A percentile compares a stretch with the other conserved stretches of the same genome.
phyloP scores from a whole-genome alignment of 768 basidiomycete species.

The Gyrodon lividus region DNA sequence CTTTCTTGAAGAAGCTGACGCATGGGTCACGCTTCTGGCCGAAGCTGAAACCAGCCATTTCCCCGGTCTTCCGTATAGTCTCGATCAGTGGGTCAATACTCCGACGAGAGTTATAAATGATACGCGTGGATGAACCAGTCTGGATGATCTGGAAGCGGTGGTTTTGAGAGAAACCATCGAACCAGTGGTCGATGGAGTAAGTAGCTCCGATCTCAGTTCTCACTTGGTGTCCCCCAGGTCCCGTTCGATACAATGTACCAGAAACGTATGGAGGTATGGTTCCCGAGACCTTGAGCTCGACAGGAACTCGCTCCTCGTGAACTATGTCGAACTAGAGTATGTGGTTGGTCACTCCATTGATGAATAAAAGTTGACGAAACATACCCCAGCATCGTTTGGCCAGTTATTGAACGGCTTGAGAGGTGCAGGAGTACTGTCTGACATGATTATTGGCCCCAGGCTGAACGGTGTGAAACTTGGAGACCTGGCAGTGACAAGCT shows the following conservation, averaged over 20 bases:
- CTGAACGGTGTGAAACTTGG: background rate
- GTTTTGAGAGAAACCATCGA: conserved; percentile 40
- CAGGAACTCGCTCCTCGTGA: conserved; percentile 27
- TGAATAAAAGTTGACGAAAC: background rate
- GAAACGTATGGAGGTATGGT: conserved; percentile 35
- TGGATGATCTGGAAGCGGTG: conserved; percentile 40
- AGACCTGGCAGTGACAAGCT: background rate
- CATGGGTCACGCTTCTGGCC: conserved; percentile 36
- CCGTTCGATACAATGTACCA: conserved; percentile 39
- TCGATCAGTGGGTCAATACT: conserved; percentile 31
- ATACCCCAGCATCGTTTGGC: conserved; percentile 31
- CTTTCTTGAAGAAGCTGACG: conserved; percentile 28
- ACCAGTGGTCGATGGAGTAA: conserved; percentile 37
- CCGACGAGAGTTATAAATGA: conserved; percentile 36
- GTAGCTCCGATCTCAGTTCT: conserved; percentile 17
- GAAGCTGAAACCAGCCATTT: conserved; percentile 18
- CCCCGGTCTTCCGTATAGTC: conserved; percentile 24
- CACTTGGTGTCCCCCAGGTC: conserved; percentile 36
- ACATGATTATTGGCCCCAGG: background rate
- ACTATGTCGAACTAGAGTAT: conserved; percentile 25
- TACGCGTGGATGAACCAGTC: conserved; percentile 19
- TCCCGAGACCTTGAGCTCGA: conserved; percentile 29
- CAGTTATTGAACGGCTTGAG: conserved; percentile 29
- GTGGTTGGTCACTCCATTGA: background rate
- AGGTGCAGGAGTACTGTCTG: background rate